Percentiles rank a stretch among this genome's conserved stretches.
Conservation (phyloP, 78 protist genomes). For the Dictyostelium purpureum region DNA sequence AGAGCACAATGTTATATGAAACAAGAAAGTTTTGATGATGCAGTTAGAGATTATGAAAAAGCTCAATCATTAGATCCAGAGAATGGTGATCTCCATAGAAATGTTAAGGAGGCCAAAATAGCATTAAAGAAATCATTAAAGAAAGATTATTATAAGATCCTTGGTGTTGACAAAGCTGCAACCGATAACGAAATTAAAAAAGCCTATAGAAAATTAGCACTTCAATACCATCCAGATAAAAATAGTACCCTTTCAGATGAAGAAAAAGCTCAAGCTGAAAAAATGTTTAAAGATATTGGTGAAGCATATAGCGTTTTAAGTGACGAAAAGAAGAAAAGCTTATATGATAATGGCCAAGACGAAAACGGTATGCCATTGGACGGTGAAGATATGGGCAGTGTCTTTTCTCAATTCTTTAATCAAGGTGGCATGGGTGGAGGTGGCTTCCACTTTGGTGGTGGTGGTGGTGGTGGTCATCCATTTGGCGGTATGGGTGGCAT, state of each 20-base stretch:
- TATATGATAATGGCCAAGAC: constrained; percentile 84
- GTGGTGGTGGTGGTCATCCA: constrained; percentile 39
- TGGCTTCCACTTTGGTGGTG: constrained; percentile 26
- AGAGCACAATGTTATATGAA: constrained; percentile 68
- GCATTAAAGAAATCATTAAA: constrained; percentile 67
- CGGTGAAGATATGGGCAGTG: constrained; percentile 1
- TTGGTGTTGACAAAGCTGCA: constrained; percentile 77
- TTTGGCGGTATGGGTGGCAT: constrained; percentile 31
- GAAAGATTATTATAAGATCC: constrained; percentile 86
- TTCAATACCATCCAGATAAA: constrained; percentile 88
- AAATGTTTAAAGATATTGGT: constrained; percentile 83
- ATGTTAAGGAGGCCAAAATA: constrained; percentile 68
- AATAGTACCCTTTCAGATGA: constrained; percentile 48
- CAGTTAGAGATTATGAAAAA: constrained; percentile 80
- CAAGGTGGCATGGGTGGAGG: constrained; percentile 75
- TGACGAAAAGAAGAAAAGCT: constrained; percentile 74
- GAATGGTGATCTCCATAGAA: constrained; percentile 12
- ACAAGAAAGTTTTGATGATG: constrained; percentile 74
- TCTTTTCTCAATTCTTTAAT: constrained; percentile 56
- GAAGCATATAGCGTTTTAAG: constrained; percentile 86
- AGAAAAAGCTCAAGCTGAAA: constrained; percentile 70
- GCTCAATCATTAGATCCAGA: constrained; percentile 54
- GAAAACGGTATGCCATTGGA: constrained; percentile 72
- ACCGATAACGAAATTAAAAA: constrained; percentile 83
- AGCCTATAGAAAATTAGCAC: constrained; percentile 85